phyloP scores from a whole-genome alignment of 345 rosid species.

The Citrus inodora region DNA sequence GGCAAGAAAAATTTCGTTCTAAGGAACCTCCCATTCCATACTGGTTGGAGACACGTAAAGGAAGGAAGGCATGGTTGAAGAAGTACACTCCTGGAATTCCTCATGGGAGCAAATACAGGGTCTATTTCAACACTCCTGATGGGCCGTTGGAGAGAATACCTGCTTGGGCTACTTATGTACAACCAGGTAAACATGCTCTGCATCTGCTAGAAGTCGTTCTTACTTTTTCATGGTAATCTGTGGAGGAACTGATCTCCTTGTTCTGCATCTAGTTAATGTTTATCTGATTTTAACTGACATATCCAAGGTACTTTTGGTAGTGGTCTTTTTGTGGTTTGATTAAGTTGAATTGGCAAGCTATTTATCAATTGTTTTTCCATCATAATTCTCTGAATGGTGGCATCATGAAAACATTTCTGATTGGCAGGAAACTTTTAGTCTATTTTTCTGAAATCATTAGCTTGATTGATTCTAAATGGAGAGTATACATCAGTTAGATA shows the following conservation, averaged over 20 bases:
- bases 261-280: background rate
- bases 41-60: conserved; percentile 95
- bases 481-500: background rate
- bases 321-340: background rate
- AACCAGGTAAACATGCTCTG: conserved; percentile 58
- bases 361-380: background rate
- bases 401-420: background rate
- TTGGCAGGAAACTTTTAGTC: background rate
- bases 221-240: conserved; percentile 8
- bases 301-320: background rate
- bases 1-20: conserved; percentile 65
- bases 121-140: conserved; percentile 81
- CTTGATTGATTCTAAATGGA: background rate
- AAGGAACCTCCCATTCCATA: conserved; percentile 79
- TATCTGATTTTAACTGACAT: background rate
- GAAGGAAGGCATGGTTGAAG: conserved; percentile 88
- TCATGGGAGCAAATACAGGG: conserved; percentile 93
- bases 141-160: conserved; percentile 92
- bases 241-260: background rate
- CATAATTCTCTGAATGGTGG: background rate
- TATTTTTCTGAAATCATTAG: background rate
- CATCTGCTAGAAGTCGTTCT: conserved; percentile 10
- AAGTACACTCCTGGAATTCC: conserved; percentile 82
- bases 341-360: background rate
- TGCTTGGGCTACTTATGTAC: conserved; percentile 94